Percentiles rank a stretch among this genome's conserved stretches.
Conservation (phyloP, 306 rosid species). For the Astragalus membranaceus region DNA sequence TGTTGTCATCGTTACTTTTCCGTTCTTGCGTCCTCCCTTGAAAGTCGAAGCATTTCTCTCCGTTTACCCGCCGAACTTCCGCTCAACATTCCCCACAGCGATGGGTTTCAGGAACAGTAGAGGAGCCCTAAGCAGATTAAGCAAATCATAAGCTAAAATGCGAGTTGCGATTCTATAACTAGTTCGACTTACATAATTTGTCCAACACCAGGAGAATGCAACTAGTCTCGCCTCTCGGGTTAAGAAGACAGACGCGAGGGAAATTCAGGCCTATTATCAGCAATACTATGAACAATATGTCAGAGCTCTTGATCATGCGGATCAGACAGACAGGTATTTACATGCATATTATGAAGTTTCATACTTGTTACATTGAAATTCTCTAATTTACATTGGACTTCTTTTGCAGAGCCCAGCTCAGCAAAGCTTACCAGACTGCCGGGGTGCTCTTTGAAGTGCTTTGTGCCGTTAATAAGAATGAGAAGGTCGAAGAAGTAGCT, state of each 20-base stretch:
- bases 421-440: slow-evolving; percentile 90
- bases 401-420: slow-evolving; percentile 79
- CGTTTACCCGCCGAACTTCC: neutral
- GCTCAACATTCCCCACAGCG: neutral
- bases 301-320: slow-evolving; percentile 83
- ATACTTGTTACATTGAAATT: neutral
- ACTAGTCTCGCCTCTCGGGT: slow-evolving; percentile 69
- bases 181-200: neutral
- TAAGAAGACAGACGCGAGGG: slow-evolving; percentile 92
- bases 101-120: neutral
- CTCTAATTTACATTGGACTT: neutral
- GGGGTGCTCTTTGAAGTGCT: slow-evolving; percentile 97
- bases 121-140: neutral
- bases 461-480: slow-evolving; percentile 92
- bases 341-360: neutral
- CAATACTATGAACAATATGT: slow-evolving; percentile 86
- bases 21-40: neutral
- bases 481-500: slow-evolving; percentile 97
- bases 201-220: slow-evolving; percentile 64
- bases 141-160: too few species aligned
- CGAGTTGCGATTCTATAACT: neutral
- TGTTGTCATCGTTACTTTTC: too few species aligned
- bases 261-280: slow-evolving; percentile 83
- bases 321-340: slow-evolving; percentile 81
- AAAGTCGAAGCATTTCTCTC: neutral